Evolutionary conservation across 257 asterid species (phyloP).

Genomic region (Apocynum venetum): DNA sequence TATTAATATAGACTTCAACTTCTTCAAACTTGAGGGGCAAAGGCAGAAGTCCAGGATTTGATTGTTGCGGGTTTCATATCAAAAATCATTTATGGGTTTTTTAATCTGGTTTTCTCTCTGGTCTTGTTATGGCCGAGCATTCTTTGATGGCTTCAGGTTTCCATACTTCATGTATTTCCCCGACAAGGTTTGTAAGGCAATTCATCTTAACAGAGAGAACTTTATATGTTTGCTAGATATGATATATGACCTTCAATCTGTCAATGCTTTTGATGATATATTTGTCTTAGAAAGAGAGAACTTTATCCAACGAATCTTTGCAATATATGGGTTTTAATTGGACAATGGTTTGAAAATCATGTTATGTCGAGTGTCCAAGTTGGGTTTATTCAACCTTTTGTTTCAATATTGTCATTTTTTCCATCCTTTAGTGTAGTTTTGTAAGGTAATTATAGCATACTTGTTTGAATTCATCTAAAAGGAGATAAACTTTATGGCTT

Average conservation of each 20-base stretch:
- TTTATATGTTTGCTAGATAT: background rate
- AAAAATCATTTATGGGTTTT: conserved; percentile 21
- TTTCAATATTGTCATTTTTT: background rate
- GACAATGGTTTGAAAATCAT: background rate
- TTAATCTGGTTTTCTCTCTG: conserved; percentile 13
- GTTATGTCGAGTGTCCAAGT: background rate
- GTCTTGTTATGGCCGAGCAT: conserved; percentile 45
- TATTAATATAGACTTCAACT: no score
- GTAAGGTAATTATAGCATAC: no score
- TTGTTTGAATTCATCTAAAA: no score
- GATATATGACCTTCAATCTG: background rate
- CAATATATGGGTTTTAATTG: background rate
- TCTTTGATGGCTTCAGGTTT: conserved; percentile 70
- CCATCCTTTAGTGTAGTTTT: no score
- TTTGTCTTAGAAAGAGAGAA: background rate
- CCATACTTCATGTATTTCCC: conserved; percentile 30
- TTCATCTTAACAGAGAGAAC: background rate
- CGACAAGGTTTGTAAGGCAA: conserved; percentile 39
- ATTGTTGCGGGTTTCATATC: background rate
- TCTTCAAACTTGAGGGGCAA: no score
- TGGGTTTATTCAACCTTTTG: background rate
- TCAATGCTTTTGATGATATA: background rate
- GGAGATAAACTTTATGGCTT: no score
- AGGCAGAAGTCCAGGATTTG: no score
- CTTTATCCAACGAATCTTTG: background rate